Conservation (phyloP, 2,329 filamentous ascomycete genomes). For the Verticillium nonalfalfae region DNA sequence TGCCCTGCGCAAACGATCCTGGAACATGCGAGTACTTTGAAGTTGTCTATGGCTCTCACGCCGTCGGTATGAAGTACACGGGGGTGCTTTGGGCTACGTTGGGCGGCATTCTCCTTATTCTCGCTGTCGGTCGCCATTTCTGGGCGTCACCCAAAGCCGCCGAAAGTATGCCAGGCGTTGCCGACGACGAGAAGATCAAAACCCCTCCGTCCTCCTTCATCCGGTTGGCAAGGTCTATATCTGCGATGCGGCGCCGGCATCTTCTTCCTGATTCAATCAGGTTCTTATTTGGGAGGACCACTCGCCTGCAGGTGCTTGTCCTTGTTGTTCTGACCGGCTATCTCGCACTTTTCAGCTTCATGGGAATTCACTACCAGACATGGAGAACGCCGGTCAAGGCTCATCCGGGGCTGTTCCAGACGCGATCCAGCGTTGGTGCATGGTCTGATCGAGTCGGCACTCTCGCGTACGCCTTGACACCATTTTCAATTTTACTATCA, state of each 20-base stretch:
- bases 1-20: slow-evolving; percentile 38
- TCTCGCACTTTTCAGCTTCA: slow-evolving; percentile 61
- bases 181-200: slow-evolving; percentile 7
- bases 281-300: slow-evolving; percentile 59
- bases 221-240: slow-evolving; percentile 28
- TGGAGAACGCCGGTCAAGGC: slow-evolving; percentile 65
- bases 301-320: slow-evolving; percentile 60
- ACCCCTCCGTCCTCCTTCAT: slow-evolving; percentile 9
- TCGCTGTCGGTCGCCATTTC: slow-evolving; percentile 25
- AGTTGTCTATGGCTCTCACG: slow-evolving; percentile 41
- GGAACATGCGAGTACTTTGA: slow-evolving; percentile 46
- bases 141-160: slow-evolving; percentile 4
- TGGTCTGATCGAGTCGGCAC: slow-evolving; percentile 65
- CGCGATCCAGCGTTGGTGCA: slow-evolving; percentile 57
- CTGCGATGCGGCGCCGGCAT: slow-evolving; percentile 23
- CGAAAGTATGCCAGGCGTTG: slow-evolving; percentile 8
- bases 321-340: slow-evolving; percentile 54
- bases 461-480: slow-evolving; percentile 68
- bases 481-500: slow-evolving; percentile 59
- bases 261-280: slow-evolving; percentile 56
- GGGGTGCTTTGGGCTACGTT: slow-evolving; percentile 44
- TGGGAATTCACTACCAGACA: slow-evolving; percentile 60
- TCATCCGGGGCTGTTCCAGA: slow-evolving; percentile 51
- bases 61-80: slow-evolving; percentile 41
- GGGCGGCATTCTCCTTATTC: slow-evolving; percentile 33